Evolutionary conservation across 495 filamentous ascomycete species (phyloP), one percentile per base, ranked within the genome.

Genomic region (Daldinia bambusicola): DNA sequence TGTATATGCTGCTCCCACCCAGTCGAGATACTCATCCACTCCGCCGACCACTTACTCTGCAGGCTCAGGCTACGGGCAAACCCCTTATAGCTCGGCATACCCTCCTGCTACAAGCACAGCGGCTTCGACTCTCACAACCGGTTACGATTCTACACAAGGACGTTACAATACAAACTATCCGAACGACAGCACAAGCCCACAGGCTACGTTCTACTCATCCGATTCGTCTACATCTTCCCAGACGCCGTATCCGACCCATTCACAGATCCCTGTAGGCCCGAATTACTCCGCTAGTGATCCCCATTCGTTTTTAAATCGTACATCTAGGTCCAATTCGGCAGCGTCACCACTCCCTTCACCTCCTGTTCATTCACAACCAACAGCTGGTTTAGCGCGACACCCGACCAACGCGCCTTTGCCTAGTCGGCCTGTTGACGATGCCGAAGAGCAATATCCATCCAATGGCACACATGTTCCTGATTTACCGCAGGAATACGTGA

Each of bases 351-450:
- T 77, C 40, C 80, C 80, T 8, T 84, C 82, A 1, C 80, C 83
- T 32, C 77, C 80, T 7, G 55, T 58, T 6, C 76, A 74, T 32
- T 59, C 77, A n/a, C 75, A 76, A 41, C 57, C 70, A 22, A 63
- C 74, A 6, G 55, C 79, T 30, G 77, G 80, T 22, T 65, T 87
- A 12, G 75, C 79, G 59, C 78, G 86, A 62, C 86, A 88, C 61
- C 86, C 86, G 3, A 88, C 86, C 0, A 84, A 86, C 66, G 80
- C 83, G 34, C 86, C 86, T 40, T 79, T 88, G 20, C 86, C 86
- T 26, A 85, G 74, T 61, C 82, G 84, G 6, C 86, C 86, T 3
- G 79, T 82, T 60, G 82, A 84, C 8, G 75, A 83, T 41, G 41
- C 77, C 1, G 82, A 82, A 45, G 82, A 81, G 43, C 67, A 76